Evolutionary conservation across 345 rosid species (phyloP).

Genomic region (Bruguiera parviflora): DNA sequence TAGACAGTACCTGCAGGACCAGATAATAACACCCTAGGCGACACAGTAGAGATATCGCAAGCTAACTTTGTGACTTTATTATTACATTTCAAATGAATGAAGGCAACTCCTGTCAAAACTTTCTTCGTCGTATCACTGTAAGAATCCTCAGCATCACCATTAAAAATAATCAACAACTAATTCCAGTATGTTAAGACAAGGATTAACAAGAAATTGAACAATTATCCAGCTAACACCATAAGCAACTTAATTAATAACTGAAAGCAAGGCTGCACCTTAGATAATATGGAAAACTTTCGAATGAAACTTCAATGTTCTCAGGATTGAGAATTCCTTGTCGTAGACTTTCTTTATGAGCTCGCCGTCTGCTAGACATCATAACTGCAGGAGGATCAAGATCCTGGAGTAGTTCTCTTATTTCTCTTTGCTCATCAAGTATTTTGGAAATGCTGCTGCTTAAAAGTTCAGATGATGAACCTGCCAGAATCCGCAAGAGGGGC

Average conservation of each 20-base stretch:
- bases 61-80: conserved; percentile 64
- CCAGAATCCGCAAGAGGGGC: conserved; percentile 64
- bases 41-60: conserved; percentile 62
- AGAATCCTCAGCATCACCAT: not conserved
- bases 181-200: too few relatives aligned
- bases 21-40: conserved; percentile 82
- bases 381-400: conserved; percentile 47
- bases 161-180: not conserved
- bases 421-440: conserved; percentile 57
- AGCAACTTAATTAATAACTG: not conserved
- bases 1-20: conserved; percentile 81
- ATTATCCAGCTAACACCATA: not conserved
- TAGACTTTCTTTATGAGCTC: conserved; percentile 66
- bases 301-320: conserved; percentile 65
- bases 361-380: conserved; percentile 53
- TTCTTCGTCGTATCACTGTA: conserved; percentile 85
- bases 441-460: conserved; percentile 56
- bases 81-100: conserved; percentile 66
- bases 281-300: conserved; percentile 79
- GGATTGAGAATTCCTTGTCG: conserved; percentile 63
- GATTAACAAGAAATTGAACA: too few relatives aligned
- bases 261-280: conserved; percentile 49
- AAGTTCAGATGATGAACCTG: conserved; percentile 50
- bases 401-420: conserved; percentile 50
- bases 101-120: conserved; percentile 71